Evolutionary conservation across 2,329 filamentous ascomycete species (phyloP).

Genomic region (Pseudocercospora pini-densiflorae): DNA sequence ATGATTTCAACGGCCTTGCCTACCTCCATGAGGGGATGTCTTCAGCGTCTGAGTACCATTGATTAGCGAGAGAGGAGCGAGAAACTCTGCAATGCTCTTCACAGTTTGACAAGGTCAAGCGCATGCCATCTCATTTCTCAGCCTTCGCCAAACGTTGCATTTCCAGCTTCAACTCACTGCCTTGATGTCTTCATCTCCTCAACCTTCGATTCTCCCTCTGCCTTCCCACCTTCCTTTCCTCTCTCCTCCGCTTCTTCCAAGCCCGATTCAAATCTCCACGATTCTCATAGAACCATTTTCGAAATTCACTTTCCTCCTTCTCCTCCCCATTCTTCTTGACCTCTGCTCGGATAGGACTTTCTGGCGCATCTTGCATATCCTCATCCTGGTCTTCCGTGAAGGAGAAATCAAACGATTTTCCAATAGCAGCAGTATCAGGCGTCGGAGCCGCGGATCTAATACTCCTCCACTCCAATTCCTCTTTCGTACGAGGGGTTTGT

Average conservation of each 20-base stretch:
- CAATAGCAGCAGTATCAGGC: constrained; percentile 85
- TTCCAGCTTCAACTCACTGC: background rate
- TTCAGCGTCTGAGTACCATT: no score
- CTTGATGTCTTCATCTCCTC: constrained; percentile 38
- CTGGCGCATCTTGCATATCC: constrained; percentile 29
- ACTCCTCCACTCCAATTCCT: constrained; percentile 75
- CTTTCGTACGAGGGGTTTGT: constrained; percentile 80
- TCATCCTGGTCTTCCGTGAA: constrained; percentile 51
- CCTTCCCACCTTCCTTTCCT: constrained; percentile 64
- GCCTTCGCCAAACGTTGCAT: no score
- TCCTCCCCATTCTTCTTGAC: constrained; percentile 16
- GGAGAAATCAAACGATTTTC: constrained; percentile 58
- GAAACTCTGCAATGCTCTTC: no score
- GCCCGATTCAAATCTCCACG: constrained; percentile 53
- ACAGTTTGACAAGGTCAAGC: no score
- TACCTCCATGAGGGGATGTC: background rate
- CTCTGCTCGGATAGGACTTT: background rate
- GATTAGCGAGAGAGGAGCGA: no score
- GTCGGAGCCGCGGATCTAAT: constrained; percentile 91
- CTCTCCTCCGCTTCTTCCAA: constrained; percentile 61
- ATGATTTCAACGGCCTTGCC: no score
- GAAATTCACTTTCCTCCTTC: constrained; percentile 60
- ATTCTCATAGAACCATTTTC: constrained; percentile 64
- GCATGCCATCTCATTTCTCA: no score
- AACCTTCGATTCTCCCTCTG: constrained; percentile 63